These are phyloP conservation scores for Ophiostoma sp. DNA, from an alignment of 2,329 filamentous ascomycete species.

Conservation along the genomic window DNA sequence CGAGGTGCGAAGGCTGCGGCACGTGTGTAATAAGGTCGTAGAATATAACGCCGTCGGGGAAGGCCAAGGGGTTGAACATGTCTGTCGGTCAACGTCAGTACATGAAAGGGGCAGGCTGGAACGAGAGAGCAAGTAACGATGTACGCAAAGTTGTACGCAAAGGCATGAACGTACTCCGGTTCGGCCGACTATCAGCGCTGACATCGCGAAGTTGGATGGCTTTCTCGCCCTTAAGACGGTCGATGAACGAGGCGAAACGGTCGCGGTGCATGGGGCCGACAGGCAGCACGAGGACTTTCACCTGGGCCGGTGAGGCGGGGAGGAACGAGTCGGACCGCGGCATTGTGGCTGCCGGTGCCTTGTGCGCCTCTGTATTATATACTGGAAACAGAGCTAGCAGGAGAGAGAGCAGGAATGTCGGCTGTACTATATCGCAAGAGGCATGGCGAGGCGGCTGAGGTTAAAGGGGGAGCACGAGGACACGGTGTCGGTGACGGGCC, in stretches of 20 bases:
- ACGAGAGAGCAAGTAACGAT: constrained; percentile 18
- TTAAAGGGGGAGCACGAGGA: constrained; percentile 4
- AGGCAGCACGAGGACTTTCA: constrained; percentile 81
- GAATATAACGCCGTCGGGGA: constrained; percentile 77
- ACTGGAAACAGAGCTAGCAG: too few relatives aligned
- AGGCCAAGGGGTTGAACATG: constrained; percentile 88
- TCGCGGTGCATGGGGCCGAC: constrained; percentile 78
- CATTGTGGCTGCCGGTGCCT: constrained; percentile 22
- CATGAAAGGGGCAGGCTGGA: neutral
- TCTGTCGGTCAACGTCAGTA: constrained; percentile 45
- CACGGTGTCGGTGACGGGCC: constrained; percentile 6
- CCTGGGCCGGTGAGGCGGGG: constrained; percentile 83
- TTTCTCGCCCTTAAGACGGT: constrained; percentile 71
- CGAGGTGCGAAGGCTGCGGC: constrained; percentile 71
- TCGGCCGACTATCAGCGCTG: constrained; percentile 74
- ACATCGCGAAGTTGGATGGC: constrained; percentile 81
- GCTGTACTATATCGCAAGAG: neutral
- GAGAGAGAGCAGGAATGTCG: too few relatives aligned
- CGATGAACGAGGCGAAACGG: constrained; percentile 72
- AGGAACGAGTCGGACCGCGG: constrained; percentile 67
- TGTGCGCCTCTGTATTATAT: neutral
- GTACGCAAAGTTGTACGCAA: too few relatives aligned
- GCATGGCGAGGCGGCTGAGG: constrained; percentile 17
- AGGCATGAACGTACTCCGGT: constrained; percentile 61
- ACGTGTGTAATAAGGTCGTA: constrained; percentile 81